Evolutionary conservation across 1,139 yeast species (phyloP), one percentile per base, ranked within the genome.

Genomic region (Suhomyces yuchorum): DNA sequence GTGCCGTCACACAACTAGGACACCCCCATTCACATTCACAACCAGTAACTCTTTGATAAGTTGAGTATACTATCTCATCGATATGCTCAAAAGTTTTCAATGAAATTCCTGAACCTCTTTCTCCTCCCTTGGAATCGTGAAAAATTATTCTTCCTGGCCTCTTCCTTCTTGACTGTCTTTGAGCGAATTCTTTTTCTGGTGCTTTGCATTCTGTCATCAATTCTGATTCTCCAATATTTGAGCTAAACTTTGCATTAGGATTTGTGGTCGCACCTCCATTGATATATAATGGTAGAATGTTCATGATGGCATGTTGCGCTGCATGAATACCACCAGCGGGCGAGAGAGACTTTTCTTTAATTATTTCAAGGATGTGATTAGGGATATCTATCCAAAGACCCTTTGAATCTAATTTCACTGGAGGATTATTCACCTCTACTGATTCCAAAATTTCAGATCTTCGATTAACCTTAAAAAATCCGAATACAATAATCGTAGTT

Each of bases 311-410:
- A 70, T 93, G 99, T 56, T 91, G 95, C 0, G 97, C 96, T 5
- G 96, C 97, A 68, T 95, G 99, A n/a, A 93, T 89, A 0, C 95
- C 96, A 2, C 90, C 99, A 0, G 98, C 93, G 1, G 85, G 69
- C 37, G 82, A 86, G 38, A 93, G 68, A 2, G 71, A 59, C 55
- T 90, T 88, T 2, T 63, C 66, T 3, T 73, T 69, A 23, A 92
- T 72, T 1, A 83, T 53, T 2, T 81, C 81, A n/a, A 92, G 62
- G 0, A 90, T 86, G 11, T 60, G 58, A 3, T 66, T 60, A 0
- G 97, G 96, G 0, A 93, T 77, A 63, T 93, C 96, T 15, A 93
- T 77, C 99, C 98, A 95, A 42, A 92, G 75, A 0, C 99, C 99
- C 55, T 87, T 85, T 0, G 96, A 82, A 37, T 73, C 67, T 39